Evolutionary conservation across 768 basidiomycete species (phyloP).

Genomic region (Leccinum imitatum): DNA sequence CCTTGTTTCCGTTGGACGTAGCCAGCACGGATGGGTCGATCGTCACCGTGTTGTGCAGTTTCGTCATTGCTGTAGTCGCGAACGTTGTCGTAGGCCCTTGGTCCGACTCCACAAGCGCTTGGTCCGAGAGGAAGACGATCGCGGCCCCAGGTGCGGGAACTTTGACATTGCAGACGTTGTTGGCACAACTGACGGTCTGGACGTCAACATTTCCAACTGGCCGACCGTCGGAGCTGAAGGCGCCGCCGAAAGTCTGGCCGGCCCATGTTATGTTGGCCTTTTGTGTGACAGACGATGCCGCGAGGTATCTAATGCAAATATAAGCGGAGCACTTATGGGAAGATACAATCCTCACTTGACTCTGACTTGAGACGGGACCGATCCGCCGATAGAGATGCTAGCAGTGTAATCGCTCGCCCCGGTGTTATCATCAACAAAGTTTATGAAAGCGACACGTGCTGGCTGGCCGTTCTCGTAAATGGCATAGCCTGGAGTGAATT

Average conservation of each 20-base stretch:
- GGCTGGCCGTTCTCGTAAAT: conserved; percentile 72
- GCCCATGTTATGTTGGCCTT: conserved; percentile 76
- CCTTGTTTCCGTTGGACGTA: conserved; percentile 60
- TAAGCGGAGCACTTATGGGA: not conserved
- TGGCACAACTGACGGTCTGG: conserved; percentile 56
- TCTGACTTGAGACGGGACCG: conserved; percentile 47
- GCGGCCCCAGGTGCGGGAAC: conserved; percentile 74
- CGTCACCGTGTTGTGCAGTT: conserved; percentile 45
- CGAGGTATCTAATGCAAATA: conserved; percentile 48
- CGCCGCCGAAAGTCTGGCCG: conserved; percentile 65
- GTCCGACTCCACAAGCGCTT: conserved; percentile 38
- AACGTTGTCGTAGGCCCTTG: conserved; percentile 45
- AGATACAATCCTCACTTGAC: conserved; percentile 44
- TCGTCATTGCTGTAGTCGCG: conserved; percentile 45
- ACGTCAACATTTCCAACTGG: conserved; percentile 55
- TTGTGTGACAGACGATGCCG: conserved; percentile 54
- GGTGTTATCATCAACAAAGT: conserved; percentile 62
- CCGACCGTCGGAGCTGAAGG: conserved; percentile 67
- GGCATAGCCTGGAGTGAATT: conserved; percentile 57
- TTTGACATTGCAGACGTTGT: conserved; percentile 55
- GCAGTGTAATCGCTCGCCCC: conserved; percentile 55
- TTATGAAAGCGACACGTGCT: conserved; percentile 65
- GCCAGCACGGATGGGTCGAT: conserved; percentile 54
- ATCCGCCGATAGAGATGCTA: conserved; percentile 47
- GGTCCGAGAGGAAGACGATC: conserved; percentile 63